Conservation (phyloP, 2,329 filamentous ascomycete species). For the Colletotrichum destructivum region DNA sequence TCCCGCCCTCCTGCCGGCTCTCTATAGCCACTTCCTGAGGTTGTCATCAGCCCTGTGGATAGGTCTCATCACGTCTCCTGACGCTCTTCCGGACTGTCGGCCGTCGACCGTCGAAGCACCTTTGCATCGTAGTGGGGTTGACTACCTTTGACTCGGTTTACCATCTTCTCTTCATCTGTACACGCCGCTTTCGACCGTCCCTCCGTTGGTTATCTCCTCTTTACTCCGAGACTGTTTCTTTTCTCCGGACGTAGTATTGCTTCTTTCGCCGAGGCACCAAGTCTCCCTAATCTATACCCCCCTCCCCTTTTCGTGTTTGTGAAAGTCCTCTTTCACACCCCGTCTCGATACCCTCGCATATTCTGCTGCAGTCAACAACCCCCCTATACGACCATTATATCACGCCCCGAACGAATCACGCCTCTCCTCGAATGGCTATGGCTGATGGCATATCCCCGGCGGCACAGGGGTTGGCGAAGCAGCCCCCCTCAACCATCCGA, state of each 20-base stretch:
- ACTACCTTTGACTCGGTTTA: slow-evolving; percentile 30
- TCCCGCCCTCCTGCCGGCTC: slow-evolving; percentile 33
- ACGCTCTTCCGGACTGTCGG: slow-evolving; percentile 33
- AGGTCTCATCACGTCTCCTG: slow-evolving; percentile 27
- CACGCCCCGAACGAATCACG: slow-evolving; percentile 1
- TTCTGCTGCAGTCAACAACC: slow-evolving; percentile 7
- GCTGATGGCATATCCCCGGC: slow-evolving; percentile 40
- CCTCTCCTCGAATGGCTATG: slow-evolving; percentile 43
- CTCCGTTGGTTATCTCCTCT: slow-evolving; percentile 12
- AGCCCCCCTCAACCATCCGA: slow-evolving; percentile 37
- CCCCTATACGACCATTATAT: background rate
- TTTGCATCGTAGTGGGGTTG: slow-evolving; percentile 38
- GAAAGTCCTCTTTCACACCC: slow-evolving; percentile 21
- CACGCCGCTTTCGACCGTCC: slow-evolving; percentile 15
- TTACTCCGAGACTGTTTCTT: slow-evolving; percentile 20
- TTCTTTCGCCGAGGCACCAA: slow-evolving; percentile 16
- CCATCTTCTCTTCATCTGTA: slow-evolving; percentile 16
- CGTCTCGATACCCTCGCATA: slow-evolving; percentile 10
- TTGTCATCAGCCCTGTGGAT: slow-evolving; percentile 30
- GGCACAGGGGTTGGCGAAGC: slow-evolving; percentile 37
- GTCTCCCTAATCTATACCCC: slow-evolving; percentile 12
- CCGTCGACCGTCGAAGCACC: slow-evolving; percentile 40
- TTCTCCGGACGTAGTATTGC: slow-evolving; percentile 9
- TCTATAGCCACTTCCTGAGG: slow-evolving; percentile 20
- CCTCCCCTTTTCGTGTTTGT: background rate